Base-by-base conservation (phyloP, 1,139 yeast species). In the Zygosaccharomyces pseudobailii region DNA sequence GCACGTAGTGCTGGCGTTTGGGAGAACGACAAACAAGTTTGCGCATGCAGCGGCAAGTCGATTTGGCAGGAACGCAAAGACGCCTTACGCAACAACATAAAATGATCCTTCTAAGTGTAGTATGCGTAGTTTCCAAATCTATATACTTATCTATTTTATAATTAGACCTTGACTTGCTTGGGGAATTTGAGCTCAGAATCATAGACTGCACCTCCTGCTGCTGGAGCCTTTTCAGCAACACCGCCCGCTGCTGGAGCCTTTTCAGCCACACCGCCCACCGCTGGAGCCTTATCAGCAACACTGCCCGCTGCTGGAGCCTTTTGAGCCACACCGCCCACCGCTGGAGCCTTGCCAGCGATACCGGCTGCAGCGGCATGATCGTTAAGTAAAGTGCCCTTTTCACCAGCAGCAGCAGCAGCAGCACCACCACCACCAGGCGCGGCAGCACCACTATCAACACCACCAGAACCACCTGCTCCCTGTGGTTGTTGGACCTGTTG, bases 1-100 rank as follows among this genome's bases (percentile, higher is more conserved):
- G 97, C 97, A 2, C 78, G 97, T 62, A 85, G 95, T 59, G 97
- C 98, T 1, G 98, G 98, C 9, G 86, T 82, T 17, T 92, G 97
- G 97, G 96, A 92, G 62, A 92, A 92, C 67, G 87, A 85, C 60
- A 92, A 92, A 68, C 82, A 83, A 54, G 95, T 92, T 0, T 92
- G 98, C 68, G 84, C 94, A 37, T 92, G 98, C 65, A 82, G 94
- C 24, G 98, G 98, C 8, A 88, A 89, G 72, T 87, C 96, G 0
- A 81, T 90, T 24, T 92, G 98, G 98, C 89, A 92, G 65, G 98
- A 92, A 65, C 75, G 97, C 49, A 69, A 72, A 41, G 96, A 87
- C 59, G 95, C 95, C 20, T 27, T 55, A 9, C 53, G 51, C 33
- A 51, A 48, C 33, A 59, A 60, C 41, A 58, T 61, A 28, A 53